These are phyloP conservation scores for Cyphellophora attinorum DNA, from an alignment of 2,329 filamentous ascomycete genomes.

Conservation along the genomic window DNA sequence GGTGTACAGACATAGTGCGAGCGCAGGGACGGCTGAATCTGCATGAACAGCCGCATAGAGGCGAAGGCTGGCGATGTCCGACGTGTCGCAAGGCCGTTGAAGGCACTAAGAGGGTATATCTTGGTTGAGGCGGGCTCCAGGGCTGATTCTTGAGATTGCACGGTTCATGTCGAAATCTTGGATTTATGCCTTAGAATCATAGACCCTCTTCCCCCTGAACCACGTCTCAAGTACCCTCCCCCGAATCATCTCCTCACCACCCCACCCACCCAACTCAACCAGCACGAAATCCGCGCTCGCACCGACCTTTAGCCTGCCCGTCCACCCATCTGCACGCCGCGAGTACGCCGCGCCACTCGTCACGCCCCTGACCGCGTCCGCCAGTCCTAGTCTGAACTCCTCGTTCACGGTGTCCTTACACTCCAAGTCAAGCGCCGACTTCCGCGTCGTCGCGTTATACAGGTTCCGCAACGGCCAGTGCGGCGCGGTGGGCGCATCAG, in stretches of 20 bases:
- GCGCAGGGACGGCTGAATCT: constrained; percentile 5
- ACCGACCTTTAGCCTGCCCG: constrained; percentile 29
- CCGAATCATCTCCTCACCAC: constrained; percentile 28
- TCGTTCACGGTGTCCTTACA: constrained; percentile 29
- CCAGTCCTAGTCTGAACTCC: constrained; percentile 31
- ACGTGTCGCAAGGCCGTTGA: constrained; percentile 11
- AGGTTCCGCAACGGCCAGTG: constrained; percentile 35
- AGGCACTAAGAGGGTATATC: constrained; percentile 10
- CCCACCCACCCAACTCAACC: constrained; percentile 29
- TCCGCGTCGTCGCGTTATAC: constrained; percentile 39
- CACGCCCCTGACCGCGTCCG: constrained; percentile 32
- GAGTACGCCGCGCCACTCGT: constrained; percentile 36
- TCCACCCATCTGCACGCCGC: constrained; percentile 33
- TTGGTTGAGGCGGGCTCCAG: no score
- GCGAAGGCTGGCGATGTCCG: constrained; percentile 10
- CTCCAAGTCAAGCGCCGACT: constrained; percentile 30
- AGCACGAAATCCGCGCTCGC: constrained; percentile 32
- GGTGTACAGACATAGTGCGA: constrained; percentile 14
- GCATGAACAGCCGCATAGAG: neutral
- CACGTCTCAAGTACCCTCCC: constrained; percentile 34
- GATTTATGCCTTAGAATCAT: constrained; percentile 12
- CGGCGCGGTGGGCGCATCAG: constrained; percentile 38
- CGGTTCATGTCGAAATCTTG: no score
- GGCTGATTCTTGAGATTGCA: no score
- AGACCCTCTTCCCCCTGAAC: constrained; percentile 30